Conservation (phyloP, 306 rosid species). For the Psophocarpus tetragonolobus region DNA sequence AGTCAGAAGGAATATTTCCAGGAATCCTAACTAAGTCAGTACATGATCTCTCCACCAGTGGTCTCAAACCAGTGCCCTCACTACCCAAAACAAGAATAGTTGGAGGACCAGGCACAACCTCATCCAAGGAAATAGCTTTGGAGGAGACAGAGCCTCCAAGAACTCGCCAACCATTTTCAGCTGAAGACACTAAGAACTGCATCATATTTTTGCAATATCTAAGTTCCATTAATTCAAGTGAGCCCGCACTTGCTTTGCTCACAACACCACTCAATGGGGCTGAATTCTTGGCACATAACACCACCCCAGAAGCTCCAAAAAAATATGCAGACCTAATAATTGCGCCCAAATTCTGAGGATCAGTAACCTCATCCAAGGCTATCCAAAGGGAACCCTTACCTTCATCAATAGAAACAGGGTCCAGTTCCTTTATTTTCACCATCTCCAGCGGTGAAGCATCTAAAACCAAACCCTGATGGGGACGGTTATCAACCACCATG, state of each 20-base stretch:
- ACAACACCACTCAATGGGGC: conserved; percentile 93
- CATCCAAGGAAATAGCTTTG: conserved; percentile 65
- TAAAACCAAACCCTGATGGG: conserved; percentile 90
- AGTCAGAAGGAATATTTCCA: conserved; percentile 59
- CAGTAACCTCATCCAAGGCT: conserved; percentile 94
- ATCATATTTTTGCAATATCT: conserved; percentile 94
- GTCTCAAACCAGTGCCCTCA: conserved; percentile 94
- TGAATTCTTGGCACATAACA: conserved; percentile 90
- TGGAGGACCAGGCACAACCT: conserved; percentile 65
- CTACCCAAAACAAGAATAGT: conserved; percentile 93
- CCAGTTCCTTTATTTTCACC: conserved; percentile 76
- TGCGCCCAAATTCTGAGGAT: conserved; percentile 95
- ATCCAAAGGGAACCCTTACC: conserved; percentile 80
- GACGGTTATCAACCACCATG: conserved; percentile 92
- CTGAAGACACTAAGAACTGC: conserved; percentile 87
- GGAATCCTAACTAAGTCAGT: conserved; percentile 73
- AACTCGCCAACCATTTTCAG: conserved; percentile 91
- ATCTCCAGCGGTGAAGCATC: conserved; percentile 93
- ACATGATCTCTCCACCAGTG: conserved; percentile 94
- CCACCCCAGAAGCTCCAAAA: conserved; percentile 90
- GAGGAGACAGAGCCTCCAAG: conserved; percentile 87
- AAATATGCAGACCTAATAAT: conserved; percentile 87
- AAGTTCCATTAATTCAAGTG: conserved; percentile 88
- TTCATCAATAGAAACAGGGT: conserved; percentile 66
- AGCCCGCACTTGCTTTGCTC: conserved; percentile 96